Conservation (phyloP, 805 yeast genomes). For the Pichia paraexigua region DNA sequence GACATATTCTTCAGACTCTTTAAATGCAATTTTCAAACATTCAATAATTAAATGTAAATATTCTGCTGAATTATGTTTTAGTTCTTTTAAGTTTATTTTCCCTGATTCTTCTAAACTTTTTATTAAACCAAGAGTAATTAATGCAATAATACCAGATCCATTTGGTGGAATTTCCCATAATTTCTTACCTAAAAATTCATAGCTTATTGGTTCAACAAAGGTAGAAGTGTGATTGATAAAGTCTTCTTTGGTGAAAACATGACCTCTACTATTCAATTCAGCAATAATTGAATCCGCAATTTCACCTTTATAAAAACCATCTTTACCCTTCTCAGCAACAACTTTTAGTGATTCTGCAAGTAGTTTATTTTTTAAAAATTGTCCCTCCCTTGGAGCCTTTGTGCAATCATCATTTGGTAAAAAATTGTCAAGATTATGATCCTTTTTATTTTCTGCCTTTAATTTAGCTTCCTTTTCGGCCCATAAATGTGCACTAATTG, state of each 20-base stretch:
- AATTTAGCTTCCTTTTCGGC: conserved; percentile 32
- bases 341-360: conserved; percentile 46
- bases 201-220: conserved; percentile 55
- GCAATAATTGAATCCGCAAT: conserved; percentile 58
- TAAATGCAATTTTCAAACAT: conserved; percentile 61
- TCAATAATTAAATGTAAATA: conserved; percentile 67
- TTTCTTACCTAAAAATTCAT: conserved; percentile 43
- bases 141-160: conserved; percentile 74
- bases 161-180: conserved; percentile 84
- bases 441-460: conserved; percentile 26
- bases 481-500: conserved; percentile 50
- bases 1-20: conserved; percentile 68
- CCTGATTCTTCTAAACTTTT: conserved; percentile 42
- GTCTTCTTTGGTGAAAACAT: conserved; percentile 49
- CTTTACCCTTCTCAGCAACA: conserved; percentile 50
- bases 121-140: conserved; percentile 61
- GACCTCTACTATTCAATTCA: conserved; percentile 45
- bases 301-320: conserved; percentile 64
- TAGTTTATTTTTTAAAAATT: conserved; percentile 41
- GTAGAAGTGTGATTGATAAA: conserved; percentile 49
- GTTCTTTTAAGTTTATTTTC: conserved; percentile 31
- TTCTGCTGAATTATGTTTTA: conserved; percentile 61
- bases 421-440: conserved; percentile 25
- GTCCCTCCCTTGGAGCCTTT: conserved; percentile 50
- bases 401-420: conserved; percentile 29